These are phyloP conservation scores for Purshia tridentata DNA, from an alignment of 306 rosid species.

Conservation along the genomic window DNA sequence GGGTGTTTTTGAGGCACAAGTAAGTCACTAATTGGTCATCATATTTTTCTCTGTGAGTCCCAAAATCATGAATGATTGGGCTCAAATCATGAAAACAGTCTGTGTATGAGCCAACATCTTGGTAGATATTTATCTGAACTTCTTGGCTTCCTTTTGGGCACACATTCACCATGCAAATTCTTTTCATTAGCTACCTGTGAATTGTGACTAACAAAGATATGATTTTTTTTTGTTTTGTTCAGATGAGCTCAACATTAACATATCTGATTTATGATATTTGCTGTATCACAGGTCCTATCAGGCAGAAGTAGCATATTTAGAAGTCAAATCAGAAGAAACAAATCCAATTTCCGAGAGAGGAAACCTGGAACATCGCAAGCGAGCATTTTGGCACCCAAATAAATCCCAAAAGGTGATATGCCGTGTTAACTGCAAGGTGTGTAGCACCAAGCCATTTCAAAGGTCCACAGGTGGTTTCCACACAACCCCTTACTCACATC, in stretches of 20 bases:
- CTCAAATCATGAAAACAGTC: neutral
- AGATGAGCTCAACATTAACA: neutral
- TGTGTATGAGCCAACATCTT: neutral
- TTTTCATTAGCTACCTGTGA: neutral
- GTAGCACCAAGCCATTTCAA: slow-evolving; percentile 45
- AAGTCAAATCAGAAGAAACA: slow-evolving; percentile 60
- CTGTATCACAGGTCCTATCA: slow-evolving; percentile 67
- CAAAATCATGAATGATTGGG: neutral
- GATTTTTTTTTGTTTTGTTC: neutral
- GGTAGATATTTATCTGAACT: neutral
- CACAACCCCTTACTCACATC: slow-evolving; percentile 36
- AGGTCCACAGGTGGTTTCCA: slow-evolving; percentile 28
- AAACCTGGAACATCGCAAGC: slow-evolving; percentile 24
- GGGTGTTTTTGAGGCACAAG: slow-evolving; percentile 86
- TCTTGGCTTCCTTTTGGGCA: neutral
- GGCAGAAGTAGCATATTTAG: slow-evolving; percentile 79
- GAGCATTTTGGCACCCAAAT: slow-evolving; percentile 30
- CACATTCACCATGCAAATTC: neutral
- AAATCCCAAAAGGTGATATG: slow-evolving; percentile 54
- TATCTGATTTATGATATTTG: slow-evolving; percentile 9
- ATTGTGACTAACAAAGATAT: neutral
- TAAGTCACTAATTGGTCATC: slow-evolving; percentile 20
- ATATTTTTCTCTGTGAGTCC: slow-evolving; percentile 4
- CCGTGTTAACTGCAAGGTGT: slow-evolving; percentile 68
- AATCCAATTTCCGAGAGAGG: slow-evolving; percentile 38